Percentiles rank a stretch among this genome's conserved stretches.
Evolutionary conservation across 106 monocot genomes (phyloP).

Genomic region (Dendrobium nobile): DNA sequence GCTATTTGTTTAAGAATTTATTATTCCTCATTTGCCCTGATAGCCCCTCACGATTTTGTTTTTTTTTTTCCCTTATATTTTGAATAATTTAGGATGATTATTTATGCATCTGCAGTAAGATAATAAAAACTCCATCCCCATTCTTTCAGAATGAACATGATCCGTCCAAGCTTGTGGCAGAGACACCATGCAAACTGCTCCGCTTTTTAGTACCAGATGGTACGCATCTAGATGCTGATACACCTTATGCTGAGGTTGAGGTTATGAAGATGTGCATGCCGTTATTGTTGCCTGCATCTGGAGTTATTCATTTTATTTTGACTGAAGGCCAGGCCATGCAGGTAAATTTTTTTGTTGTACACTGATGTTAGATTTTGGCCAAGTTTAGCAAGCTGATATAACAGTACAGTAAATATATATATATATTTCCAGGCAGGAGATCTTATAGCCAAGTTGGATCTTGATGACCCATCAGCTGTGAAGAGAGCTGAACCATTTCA

Average conservation of each 20-base stretch:
- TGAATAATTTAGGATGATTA: neutral
- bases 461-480: slow-evolving; percentile 92
- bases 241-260: slow-evolving; percentile 95
- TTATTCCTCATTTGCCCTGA: neutral
- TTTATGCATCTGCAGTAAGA: neutral
- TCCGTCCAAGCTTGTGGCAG: slow-evolving; percentile 94
- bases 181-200: slow-evolving; percentile 97
- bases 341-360: slow-evolving; percentile 27
- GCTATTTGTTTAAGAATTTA: neutral
- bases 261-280: slow-evolving; percentile 99
- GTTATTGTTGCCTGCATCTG: slow-evolving; percentile 89
- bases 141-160: slow-evolving; percentile 91
- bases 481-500: slow-evolving; percentile 89
- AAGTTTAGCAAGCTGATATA: neutral
- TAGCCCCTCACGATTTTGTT: neutral
- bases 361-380: neutral
- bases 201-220: slow-evolving; percentile 89
- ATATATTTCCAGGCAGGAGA: slow-evolving; percentile 63
- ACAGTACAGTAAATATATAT: neutral
- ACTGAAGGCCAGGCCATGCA: slow-evolving; percentile 95
- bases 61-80: neutral
- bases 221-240: slow-evolving; percentile 77
- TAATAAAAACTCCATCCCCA: neutral
- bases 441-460: slow-evolving; percentile 83
- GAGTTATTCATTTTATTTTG: slow-evolving; percentile 82